Conservation (phyloP, 768 basidiomycete genomes). For the Suillus paluster region DNA sequence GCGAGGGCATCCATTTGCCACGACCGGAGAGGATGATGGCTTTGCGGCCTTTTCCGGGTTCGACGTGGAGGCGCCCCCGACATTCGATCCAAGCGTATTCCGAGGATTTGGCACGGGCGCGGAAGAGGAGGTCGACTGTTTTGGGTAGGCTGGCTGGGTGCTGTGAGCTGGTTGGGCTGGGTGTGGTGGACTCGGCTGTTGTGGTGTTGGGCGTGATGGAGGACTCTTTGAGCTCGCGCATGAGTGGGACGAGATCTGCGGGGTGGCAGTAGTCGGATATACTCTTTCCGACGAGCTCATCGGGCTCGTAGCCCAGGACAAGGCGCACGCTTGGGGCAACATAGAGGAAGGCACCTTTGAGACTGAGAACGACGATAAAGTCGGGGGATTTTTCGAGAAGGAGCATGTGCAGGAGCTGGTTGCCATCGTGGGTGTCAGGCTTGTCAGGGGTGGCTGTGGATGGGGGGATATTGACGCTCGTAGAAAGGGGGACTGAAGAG, state of each 20-base stretch:
- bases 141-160: constrained; percentile 41
- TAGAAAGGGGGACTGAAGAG: constrained; percentile 50
- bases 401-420: constrained; percentile 57
- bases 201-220: constrained; percentile 29
- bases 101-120: constrained; percentile 66
- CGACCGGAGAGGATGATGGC: constrained; percentile 91
- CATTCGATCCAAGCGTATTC: constrained; percentile 89
- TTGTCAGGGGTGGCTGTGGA: constrained; percentile 24
- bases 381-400: constrained; percentile 71
- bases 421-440: constrained; percentile 38
- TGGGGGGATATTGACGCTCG: constrained; percentile 38
- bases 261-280: constrained; percentile 87
- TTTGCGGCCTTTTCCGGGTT: constrained; percentile 93
- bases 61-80: constrained; percentile 85
- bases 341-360: constrained; percentile 93
- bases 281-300: constrained; percentile 79
- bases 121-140: constrained; percentile 83
- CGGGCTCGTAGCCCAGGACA: constrained; percentile 85
- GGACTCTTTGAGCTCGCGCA: constrained; percentile 88
- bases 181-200: constrained; percentile 4
- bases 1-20: constrained; percentile 62
- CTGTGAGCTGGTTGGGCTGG: constrained; percentile 3
- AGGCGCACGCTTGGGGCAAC: constrained; percentile 80
- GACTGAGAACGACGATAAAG: constrained; percentile 88
- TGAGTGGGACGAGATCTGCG: constrained; percentile 87